Base-by-base conservation (phyloP, 2,329 filamentous ascomycete genomes). In the Venturia asperata region DNA sequence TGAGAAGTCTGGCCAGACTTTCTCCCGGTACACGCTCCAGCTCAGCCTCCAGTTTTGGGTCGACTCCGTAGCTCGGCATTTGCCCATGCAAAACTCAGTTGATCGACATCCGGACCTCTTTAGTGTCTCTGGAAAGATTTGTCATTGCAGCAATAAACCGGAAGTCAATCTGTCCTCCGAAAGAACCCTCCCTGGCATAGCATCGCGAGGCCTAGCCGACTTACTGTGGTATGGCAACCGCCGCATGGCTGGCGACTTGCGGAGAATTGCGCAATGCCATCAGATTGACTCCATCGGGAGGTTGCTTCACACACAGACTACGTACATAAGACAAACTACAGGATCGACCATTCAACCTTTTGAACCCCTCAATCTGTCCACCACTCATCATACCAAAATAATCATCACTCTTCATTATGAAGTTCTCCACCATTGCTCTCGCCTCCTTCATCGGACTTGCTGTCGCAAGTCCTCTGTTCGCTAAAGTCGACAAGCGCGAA, bases 401-500 rank as follows among this genome's bases (percentile, higher is more conserved):
- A n/a, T 11, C 52, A 58, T 15, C 27, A 34, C 17, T 15, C 1
- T 61, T 52, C 56, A 65, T 5, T 7, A 65, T 65, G 64, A 65
- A 62, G 27, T 49, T 65, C 64, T 30, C 52, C 56, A 65, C 11
- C 27, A 1, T 65, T 24, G 24, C 64, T 30, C 13, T 41, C 45
- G 64, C 45, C 37, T 49, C 64, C 19, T n/a, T 56, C 43, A 5
- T 62, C n/a, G 52, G 52, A 11, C 4, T 49, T 6, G 55, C 64
- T 24, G 64, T 64, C 21, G 63, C 63, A n/a, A 41, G 19, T 34
- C 63, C 42, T 5, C 60, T 61, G 6, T 61, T 61, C 17, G 60
- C 60, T 5, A 58, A 61, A 45, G 41, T 65, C 41, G 64, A 65
- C 34, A 61, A 52, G n/a, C 52, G 64, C 27, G 64, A 63, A 34